phyloP scores from a whole-genome alignment of 1,139 yeast species.

The Suhomyces choctaworum region DNA sequence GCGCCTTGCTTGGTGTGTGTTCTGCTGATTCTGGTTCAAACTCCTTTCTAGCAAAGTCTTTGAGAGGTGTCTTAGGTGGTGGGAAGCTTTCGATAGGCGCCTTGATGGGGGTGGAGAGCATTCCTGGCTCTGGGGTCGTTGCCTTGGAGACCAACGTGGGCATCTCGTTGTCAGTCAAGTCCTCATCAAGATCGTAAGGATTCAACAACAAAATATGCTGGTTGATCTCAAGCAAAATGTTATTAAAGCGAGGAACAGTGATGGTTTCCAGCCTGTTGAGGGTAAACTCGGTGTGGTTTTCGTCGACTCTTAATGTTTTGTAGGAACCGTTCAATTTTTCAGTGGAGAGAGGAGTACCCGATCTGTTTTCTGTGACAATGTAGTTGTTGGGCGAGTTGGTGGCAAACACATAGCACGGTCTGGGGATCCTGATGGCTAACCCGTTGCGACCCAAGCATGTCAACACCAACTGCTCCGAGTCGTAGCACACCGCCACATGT shows the following conservation, averaged over 20 bases:
- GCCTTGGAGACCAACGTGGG: constrained; percentile 23
- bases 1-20: constrained; percentile 18
- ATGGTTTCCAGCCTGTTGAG: constrained; percentile 56
- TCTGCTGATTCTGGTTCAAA: constrained; percentile 10
- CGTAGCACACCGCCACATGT: constrained; percentile 48
- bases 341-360: constrained; percentile 22
- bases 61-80: constrained; percentile 16
- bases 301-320: constrained; percentile 43
- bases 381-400: constrained; percentile 30
- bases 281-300: constrained; percentile 56
- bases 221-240: constrained; percentile 61
- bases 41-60: constrained; percentile 6
- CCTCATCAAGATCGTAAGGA: constrained; percentile 46
- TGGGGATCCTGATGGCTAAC: constrained; percentile 60
- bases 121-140: constrained; percentile 4
- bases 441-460: constrained; percentile 76
- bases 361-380: constrained; percentile 32
- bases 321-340: constrained; percentile 19
- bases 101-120: constrained; percentile 10
- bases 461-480: constrained; percentile 32
- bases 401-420: constrained; percentile 38
- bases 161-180: constrained; percentile 43
- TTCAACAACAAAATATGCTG: constrained; percentile 59
- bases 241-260: constrained; percentile 54
- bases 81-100: constrained; percentile 9